Base-by-base conservation (phyloP, 129 eudicot genomes). In the Heracleum sosnowskyi region DNA sequence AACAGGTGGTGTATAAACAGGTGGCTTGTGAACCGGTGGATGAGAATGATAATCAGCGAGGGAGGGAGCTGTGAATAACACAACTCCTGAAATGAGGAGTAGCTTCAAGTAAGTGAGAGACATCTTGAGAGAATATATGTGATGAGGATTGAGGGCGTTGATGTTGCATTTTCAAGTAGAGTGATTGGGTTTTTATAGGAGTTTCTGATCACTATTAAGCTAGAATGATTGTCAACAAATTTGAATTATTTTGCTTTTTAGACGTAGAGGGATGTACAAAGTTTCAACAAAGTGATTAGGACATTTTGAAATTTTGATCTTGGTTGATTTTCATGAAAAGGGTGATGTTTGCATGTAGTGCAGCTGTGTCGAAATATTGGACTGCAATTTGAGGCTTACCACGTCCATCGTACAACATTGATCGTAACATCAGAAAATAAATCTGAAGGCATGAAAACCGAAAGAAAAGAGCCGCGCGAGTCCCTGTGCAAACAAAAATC, bases 101-200 rank as follows among this genome's bases (percentile, higher is more conserved):
- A 71, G 45, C 34, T 71, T 36, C 49, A 39, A 17, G 75, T 16
- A 39, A 5, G 33, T 36, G 49, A 71, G 75, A 71, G 75, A 71
- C 75, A 71, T 71, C 15, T 69, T 69, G 20, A 29, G 40, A 4
- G 8, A 34, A 20, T 49, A 47, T 0, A 4, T 69, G n/a, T 16
- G n/a, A n/a, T n/a, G n/a, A n/a, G n/a, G n/a, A n/a, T n/a, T n/a
- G 26, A 35, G 74, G 26, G n/a, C 16, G 73, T 49, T 20, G 42
- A 18, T 69, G 74, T 6, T 69, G 74, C 4, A 16, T 7, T 20
- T 12, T 36, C 5, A 7, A 12, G 74, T 36, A 5, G 44, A 69
- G 46, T 69, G 42, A 12, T 1, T 69, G 74, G 74, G 44, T 69
- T 69, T 69, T 69, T 69, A 69, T 69, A 69, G 74, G 74, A 8